Conservation (phyloP, 345 rosid genomes). For the Clausena lansium region DNA sequence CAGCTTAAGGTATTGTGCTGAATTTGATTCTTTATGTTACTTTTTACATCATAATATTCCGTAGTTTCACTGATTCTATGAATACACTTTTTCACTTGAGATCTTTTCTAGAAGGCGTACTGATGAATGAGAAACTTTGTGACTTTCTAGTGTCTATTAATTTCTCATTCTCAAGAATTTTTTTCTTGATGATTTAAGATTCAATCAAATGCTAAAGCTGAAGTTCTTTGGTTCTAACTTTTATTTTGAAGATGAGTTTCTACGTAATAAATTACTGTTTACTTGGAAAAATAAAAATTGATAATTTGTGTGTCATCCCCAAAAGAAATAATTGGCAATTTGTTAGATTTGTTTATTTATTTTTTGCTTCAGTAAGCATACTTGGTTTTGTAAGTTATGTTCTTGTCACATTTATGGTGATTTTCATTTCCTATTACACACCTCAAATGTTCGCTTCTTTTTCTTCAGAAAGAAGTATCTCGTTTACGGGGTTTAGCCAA, state of each 20-base stretch:
- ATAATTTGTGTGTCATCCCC: neutral
- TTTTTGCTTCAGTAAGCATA: neutral
- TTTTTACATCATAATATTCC: neutral
- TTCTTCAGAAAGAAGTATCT: conserved; percentile 78
- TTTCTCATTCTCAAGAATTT: neutral
- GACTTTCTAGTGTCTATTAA: neutral
- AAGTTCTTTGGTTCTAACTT: neutral
- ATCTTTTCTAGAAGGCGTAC: neutral
- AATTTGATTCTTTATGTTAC: neutral
- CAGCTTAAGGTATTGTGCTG: conserved; percentile 69
- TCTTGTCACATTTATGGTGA: neutral
- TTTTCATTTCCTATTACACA: conserved; percentile 7
- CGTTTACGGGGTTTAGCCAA: conserved; percentile 50
- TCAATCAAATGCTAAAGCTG: neutral
- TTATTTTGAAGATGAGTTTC: neutral
- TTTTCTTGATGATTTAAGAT: neutral
- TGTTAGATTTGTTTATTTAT: neutral
- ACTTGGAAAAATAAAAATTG: neutral
- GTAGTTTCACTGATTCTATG: neutral
- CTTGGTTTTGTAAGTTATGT: neutral
- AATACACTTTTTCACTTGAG: neutral
- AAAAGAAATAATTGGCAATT: neutral
- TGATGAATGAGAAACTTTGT: neutral
- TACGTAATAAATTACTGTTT: too few relatives aligned
- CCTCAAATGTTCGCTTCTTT: neutral